A percentile compares a stretch with the other conserved stretches of the same genome.
Evolutionary conservation across 108 stramenopile genomes (phyloP).

Genomic region (Conticribra guillardii): DNA sequence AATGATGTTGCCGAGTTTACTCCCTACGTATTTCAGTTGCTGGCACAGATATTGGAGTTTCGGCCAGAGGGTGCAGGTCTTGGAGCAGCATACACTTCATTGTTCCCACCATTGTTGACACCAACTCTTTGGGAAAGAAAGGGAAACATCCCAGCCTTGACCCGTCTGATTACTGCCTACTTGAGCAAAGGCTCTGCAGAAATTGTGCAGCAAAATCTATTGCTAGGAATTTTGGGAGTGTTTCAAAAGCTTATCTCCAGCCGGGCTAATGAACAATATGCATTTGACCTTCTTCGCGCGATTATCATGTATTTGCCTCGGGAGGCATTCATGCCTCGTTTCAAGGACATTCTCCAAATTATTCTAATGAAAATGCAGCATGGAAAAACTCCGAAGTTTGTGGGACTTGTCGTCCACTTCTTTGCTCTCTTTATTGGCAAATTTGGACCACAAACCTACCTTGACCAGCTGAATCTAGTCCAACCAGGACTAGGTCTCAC

Average conservation of each 20-base stretch:
- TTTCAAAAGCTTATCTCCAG: slow-evolving; percentile 92
- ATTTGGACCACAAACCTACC: slow-evolving; percentile 59
- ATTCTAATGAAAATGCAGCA: slow-evolving; percentile 73
- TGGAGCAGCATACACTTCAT: slow-evolving; percentile 77
- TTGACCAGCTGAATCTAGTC: slow-evolving; percentile 59
- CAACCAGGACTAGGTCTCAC: slow-evolving; percentile 68
- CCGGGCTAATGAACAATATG: slow-evolving; percentile 68
- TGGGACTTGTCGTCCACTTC: slow-evolving; percentile 57
- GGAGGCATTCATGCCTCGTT: slow-evolving; percentile 53
- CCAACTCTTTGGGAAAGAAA: slow-evolving; percentile 90
- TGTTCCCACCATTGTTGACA: slow-evolving; percentile 88
- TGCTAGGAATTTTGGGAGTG: slow-evolving; percentile 62
- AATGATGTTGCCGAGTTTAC: slow-evolving; percentile 94
- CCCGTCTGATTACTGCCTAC: slow-evolving; percentile 88
- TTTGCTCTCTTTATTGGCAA: slow-evolving; percentile 80
- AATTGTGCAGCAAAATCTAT: slow-evolving; percentile 53
- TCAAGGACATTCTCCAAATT: slow-evolving; percentile 70
- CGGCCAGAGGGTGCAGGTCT: slow-evolving; percentile 69
- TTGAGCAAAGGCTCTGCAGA: slow-evolving; percentile 74
- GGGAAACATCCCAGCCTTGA: slow-evolving; percentile 96
- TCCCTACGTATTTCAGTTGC: slow-evolving; percentile 98
- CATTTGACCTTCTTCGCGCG: slow-evolving; percentile 79
- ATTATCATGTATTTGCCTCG: slow-evolving; percentile 66
- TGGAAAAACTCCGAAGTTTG: slow-evolving; percentile 57
- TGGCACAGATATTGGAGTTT: slow-evolving; percentile 94